Base-by-base conservation (phyloP, 202 grass and related monocot genomes). In the Panicum hallii region DNA sequence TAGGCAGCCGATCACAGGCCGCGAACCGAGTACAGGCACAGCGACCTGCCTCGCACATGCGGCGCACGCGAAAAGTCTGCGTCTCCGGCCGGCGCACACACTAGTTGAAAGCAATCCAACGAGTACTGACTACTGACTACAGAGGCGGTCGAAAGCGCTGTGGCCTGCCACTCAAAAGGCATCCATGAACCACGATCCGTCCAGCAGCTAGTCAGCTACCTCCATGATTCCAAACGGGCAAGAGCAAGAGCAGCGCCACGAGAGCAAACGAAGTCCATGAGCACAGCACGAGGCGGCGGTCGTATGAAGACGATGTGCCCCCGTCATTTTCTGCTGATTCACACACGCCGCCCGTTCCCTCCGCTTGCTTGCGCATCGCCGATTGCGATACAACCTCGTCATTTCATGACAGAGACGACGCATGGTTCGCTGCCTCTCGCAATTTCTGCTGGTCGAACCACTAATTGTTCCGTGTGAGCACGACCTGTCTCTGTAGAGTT, bases 11-110 rank as follows among this genome's bases (percentile, higher is more conserved):
- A 17, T 28, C 61, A 42, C 53, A 70, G 9, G 63, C 63, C 77
- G 68, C n/a, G 22, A 81, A 23, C 4, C 82, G 45, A 55, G 47
- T 49, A 49, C 47, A 15, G 12, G 83, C 78, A 72, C 72, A 72
- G 88, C 74, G 22, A 52, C 58, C 66, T 56, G 72, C 42, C 74
- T 32, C 38, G 84, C 79, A 86, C 83, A 69, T 83, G 84, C 66
- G 2, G 50, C 19, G 38, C 82, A 48, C 7, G 1, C 46, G 46
- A 78, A 82, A 86, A 73, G 78, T 34, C 28, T 44, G 65, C n/a
- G 11, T 36, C 54, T 26, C 54, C 9, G 8, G 47, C 47, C 74
- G 47, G 22, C 54, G 68, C 72, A 44, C 72, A 52, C 46, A 53
- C 36, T 56, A 4, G 63, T 54, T 20, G 65, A 78, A 81, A 78